phyloP scores from a whole-genome alignment of 2,329 filamentous ascomycete genomes.

The Diaporthe destruens region DNA sequence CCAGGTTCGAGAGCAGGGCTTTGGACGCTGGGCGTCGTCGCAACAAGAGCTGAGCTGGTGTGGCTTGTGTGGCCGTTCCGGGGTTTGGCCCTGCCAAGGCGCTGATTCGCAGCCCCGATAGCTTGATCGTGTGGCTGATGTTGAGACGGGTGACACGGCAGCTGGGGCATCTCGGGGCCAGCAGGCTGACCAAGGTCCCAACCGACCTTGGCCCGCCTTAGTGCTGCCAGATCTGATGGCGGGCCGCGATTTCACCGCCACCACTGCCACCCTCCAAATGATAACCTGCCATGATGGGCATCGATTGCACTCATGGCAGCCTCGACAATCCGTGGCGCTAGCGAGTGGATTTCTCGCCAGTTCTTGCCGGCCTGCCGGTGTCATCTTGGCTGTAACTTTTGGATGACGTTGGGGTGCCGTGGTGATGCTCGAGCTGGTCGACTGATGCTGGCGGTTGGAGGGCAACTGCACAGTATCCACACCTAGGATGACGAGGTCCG shows the following conservation, averaged over 20 bases:
- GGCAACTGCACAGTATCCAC: neutral
- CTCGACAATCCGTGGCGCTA: neutral
- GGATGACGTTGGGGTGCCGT: too few relatives aligned
- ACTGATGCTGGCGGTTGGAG: neutral
- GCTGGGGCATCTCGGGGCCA: neutral
- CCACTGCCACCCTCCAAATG: too few relatives aligned
- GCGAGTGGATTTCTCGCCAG: neutral
- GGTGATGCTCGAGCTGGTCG: neutral
- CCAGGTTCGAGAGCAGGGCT: neutral
- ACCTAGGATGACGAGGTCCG: neutral
- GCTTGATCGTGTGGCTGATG: conserved; percentile 29
- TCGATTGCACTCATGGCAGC: neutral
- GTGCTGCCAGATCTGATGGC: conserved; percentile 25
- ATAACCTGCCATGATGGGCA: neutral
- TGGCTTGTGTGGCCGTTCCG: neutral
- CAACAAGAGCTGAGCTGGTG: neutral
- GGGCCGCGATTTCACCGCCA: conserved; percentile 17
- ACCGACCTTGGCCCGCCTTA: conserved; percentile 16
- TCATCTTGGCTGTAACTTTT: neutral
- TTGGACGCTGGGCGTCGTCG: neutral
- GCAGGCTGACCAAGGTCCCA: neutral
- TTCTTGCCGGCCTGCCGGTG: neutral
- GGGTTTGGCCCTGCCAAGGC: conserved; percentile 26
- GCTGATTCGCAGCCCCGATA: conserved; percentile 17
- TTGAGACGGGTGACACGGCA: neutral